Percentiles rank a stretch among this genome's conserved stretches.
phyloP scores from a whole-genome alignment of 257 asterid species.

The Galeopsis tetrahit region DNA sequence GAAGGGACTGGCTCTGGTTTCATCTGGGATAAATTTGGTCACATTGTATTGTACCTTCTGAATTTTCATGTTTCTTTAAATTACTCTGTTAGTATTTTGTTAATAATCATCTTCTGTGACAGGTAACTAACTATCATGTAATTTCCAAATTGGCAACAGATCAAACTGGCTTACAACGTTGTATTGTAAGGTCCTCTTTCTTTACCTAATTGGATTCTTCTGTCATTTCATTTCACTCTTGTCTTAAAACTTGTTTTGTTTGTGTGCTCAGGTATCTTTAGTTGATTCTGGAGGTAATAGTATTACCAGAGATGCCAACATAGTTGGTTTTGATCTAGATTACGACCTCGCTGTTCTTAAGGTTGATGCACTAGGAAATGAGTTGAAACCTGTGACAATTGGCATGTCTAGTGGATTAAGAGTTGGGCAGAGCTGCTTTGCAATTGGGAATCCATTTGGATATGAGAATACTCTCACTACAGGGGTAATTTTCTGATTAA shows the following conservation, averaged over 20 bases:
- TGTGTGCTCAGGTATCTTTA: slow-evolving; percentile 52
- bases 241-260: not conserved
- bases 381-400: slow-evolving; percentile 64
- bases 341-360: slow-evolving; percentile 83
- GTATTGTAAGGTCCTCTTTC: slow-evolving; percentile 86
- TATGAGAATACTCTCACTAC: slow-evolving; percentile 85
- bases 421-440: slow-evolving; percentile 91
- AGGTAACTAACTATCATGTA: slow-evolving; percentile 93
- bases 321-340: slow-evolving; percentile 83
- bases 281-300: slow-evolving; percentile 68
- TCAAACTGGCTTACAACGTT: slow-evolving; percentile 71
- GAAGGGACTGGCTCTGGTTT: slow-evolving; percentile 97
- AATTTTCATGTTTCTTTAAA: not conserved
- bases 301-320: slow-evolving; percentile 58
- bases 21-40: slow-evolving; percentile 92
- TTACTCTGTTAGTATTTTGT: no score
- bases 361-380: slow-evolving; percentile 71
- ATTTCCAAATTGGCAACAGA: slow-evolving; percentile 80
- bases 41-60: slow-evolving; percentile 61
- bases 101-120: slow-evolving; percentile 14
- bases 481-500: slow-evolving; percentile 56
- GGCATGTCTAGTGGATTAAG: slow-evolving; percentile 66
- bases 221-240: not conserved
- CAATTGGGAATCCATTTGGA: slow-evolving; percentile 92
- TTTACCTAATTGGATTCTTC: slow-evolving; percentile 20